A percentile compares a stretch with the other conserved stretches of the same genome.
Evolutionary conservation across 2,329 filamentous ascomycete species (phyloP).

Genomic region (Emergomyces pasteurianus): DNA sequence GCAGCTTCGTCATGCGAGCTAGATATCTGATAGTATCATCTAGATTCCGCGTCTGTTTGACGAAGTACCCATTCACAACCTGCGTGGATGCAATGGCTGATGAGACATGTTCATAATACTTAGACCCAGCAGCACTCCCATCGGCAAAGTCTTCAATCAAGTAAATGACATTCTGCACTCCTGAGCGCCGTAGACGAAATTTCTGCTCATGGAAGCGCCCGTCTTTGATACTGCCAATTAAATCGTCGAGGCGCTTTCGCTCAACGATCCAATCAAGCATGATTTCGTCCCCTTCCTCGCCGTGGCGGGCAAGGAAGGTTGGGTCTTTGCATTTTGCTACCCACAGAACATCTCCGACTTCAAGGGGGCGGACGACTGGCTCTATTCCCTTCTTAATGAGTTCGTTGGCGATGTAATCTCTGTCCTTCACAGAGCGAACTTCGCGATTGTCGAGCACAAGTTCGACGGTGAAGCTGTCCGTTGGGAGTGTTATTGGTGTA

Average conservation of each 20-base stretch:
- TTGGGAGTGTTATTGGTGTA: constrained; percentile 48
- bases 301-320: constrained; percentile 42
- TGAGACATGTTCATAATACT: constrained; percentile 55
- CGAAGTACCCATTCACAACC: constrained; percentile 66
- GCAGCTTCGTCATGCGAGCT: constrained; percentile 55
- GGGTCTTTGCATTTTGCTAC: constrained; percentile 59
- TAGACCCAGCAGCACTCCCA: constrained; percentile 28
- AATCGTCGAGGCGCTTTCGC: constrained; percentile 66
- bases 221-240: constrained; percentile 70
- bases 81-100: constrained; percentile 67
- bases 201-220: constrained; percentile 77
- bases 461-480: constrained; percentile 58
- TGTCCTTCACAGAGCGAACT: constrained; percentile 57
- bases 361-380: constrained; percentile 55
- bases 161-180: constrained; percentile 66
- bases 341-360: constrained; percentile 68
- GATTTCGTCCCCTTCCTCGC: constrained; percentile 50
- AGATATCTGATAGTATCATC: constrained; percentile 71
- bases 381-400: constrained; percentile 53
- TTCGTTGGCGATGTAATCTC: constrained; percentile 65
- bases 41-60: constrained; percentile 63
- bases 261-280: constrained; percentile 73
- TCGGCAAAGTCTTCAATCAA: constrained; percentile 62
- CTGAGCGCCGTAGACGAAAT: constrained; percentile 60
- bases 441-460: constrained; percentile 66